Evolutionary conservation across 2,329 filamentous ascomycete species (phyloP).

Genomic region (Stemphylium vesicarium): DNA sequence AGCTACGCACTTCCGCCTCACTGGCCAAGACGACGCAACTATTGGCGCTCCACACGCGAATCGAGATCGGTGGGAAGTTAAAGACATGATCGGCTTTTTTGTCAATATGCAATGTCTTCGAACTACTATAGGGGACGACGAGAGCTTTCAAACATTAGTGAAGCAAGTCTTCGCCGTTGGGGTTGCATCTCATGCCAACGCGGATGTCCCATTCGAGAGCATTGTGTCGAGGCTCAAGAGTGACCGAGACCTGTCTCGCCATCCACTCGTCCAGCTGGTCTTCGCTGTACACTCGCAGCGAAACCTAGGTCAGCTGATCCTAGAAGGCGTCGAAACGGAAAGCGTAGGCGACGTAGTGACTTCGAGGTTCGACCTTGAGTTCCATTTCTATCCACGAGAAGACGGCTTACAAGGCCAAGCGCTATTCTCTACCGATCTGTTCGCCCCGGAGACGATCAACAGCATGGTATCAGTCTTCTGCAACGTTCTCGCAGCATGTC

Average conservation of each 20-base stretch:
- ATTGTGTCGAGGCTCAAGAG: conserved; percentile 1
- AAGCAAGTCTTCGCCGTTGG: neutral
- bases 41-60: conserved; percentile 13
- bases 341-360: neutral
- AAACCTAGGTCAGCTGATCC: neutral
- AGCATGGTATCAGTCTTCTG: conserved; percentile 10
- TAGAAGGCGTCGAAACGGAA: neutral
- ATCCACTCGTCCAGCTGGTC: neutral
- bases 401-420: neutral
- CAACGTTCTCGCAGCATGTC: conserved; percentile 4
- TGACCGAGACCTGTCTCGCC: neutral
- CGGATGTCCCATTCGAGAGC: conserved; percentile 4
- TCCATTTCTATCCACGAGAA: conserved; percentile 1
- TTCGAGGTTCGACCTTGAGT: neutral
- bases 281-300: conserved; percentile 2
- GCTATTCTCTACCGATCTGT: conserved; percentile 1
- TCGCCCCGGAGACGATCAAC: conserved; percentile 1
- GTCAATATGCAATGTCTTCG: conserved; percentile 17
- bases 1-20: conserved; percentile 12
- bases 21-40: conserved; percentile 10
- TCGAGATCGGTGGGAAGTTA: conserved; percentile 4
- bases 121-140: conserved; percentile 5
- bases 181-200: neutral
- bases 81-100: conserved; percentile 20
- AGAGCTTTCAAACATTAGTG: conserved; percentile 9